Percentiles rank a stretch among this genome's conserved stretches.
Evolutionary conservation across 75 land plant species (phyloP).

Genomic region (Ceratopteris richardii): DNA sequence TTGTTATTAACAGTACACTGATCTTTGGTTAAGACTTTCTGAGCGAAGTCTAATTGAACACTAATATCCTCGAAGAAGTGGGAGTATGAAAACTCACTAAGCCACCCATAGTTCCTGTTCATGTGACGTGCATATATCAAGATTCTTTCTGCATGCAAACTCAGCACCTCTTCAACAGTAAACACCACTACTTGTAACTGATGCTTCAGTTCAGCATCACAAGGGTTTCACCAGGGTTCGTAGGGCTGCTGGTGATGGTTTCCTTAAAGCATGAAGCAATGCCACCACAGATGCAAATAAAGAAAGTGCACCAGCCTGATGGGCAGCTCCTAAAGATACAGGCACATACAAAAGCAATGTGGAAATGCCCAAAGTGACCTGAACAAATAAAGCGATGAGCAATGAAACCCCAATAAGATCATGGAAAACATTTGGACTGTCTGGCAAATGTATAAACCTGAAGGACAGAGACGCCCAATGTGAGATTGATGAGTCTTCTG

Average conservation of each 20-base stretch:
- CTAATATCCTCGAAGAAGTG: too few species aligned
- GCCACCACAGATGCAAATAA: conserved; percentile 63
- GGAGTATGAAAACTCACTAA: too few species aligned
- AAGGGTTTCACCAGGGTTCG: conserved; percentile 24
- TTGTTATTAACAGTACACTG: too few species aligned
- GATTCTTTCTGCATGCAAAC: too few species aligned
- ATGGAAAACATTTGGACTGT: too few species aligned
- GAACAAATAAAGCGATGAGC: conserved; percentile 7
- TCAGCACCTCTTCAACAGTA: too few species aligned
- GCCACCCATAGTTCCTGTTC: too few species aligned
- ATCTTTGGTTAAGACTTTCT: too few species aligned
- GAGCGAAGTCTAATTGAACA: too few species aligned
- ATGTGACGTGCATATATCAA: too few species aligned
- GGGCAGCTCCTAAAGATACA: conserved; percentile 71
- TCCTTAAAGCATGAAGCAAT: conserved; percentile 55
- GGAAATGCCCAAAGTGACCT: conserved; percentile 85
- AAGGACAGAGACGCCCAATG: conserved; percentile 61
- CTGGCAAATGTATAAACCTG: conserved; percentile 65
- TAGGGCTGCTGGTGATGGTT: conserved; percentile 46
- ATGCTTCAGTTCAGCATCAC: too few species aligned
- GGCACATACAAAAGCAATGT: conserved; percentile 92
- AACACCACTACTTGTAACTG: too few species aligned
- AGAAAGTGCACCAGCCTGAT: conserved; percentile 95
- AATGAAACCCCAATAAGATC: background rate
- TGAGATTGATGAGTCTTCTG: conserved; percentile 42